Evolutionary conservation across 148 eudicot species (phyloP).

Genomic region (Gaultheria prostrata): DNA sequence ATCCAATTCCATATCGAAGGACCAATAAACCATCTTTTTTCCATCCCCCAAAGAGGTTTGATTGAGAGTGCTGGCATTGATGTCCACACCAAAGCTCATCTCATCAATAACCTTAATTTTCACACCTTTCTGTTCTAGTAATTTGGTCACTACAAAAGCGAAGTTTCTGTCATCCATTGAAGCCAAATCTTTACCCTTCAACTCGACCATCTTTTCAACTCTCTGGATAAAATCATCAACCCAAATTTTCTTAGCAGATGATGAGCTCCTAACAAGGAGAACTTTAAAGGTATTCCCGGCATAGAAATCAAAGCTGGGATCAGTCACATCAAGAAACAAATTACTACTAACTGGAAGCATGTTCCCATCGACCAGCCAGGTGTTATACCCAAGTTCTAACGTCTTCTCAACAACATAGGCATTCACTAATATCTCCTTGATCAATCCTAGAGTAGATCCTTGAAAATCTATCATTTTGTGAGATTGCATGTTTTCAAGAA

Average conservation of each 20-base stretch:
- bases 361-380: conserved; percentile 60
- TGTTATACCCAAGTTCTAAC: conserved; percentile 54
- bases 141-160: conserved; percentile 29
- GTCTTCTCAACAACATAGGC: conserved; percentile 48
- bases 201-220: conserved; percentile 26
- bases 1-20: conserved; percentile 37
- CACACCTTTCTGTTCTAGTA: conserved; percentile 36
- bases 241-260: conserved; percentile 53
- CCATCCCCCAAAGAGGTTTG: conserved; percentile 33
- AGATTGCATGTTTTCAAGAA: conserved; percentile 35
- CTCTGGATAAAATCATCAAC: conserved; percentile 29
- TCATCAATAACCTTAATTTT: conserved; percentile 41
- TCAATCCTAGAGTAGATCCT: conserved; percentile 30
- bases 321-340: conserved; percentile 33
- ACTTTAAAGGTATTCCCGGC: conserved; percentile 37
- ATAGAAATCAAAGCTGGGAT: conserved; percentile 38
- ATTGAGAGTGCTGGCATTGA: conserved; percentile 26
- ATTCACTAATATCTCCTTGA: conserved; percentile 48
- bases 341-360: conserved; percentile 40
- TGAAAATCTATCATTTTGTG: conserved; percentile 26
- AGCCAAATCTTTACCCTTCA: conserved; percentile 27
- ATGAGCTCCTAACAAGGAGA: conserved; percentile 49
- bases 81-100: conserved; percentile 32
- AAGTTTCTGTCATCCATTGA: conserved; percentile 27
- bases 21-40: conserved; percentile 56